phyloP scores from a whole-genome alignment of 164 flowering plant genomes.

The Houttuynia cordata region DNA sequence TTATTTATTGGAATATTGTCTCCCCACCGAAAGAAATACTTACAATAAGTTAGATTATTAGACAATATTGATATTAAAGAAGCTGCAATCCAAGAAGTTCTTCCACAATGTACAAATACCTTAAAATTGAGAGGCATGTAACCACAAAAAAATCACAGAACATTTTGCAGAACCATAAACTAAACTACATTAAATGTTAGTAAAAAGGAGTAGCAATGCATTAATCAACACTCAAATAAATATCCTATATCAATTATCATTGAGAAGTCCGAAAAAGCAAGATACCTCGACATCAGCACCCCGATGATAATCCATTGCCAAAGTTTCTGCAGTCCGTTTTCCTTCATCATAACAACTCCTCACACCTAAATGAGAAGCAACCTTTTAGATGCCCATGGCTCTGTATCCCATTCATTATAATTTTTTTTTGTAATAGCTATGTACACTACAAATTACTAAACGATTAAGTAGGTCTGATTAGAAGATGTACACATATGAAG shows the following conservation, averaged over 20 bases:
- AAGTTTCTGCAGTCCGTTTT: conserved; percentile 84
- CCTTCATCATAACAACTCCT: conserved; percentile 97
- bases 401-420: not conserved
- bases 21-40: too few relatives aligned
- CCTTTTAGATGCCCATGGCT: not conserved
- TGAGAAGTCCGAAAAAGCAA: not conserved
- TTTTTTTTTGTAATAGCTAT: too few relatives aligned
- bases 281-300: conserved; percentile 80
- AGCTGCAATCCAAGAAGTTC: too few relatives aligned
- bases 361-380: conserved; percentile 39
- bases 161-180: too few relatives aligned
- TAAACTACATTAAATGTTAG: too few relatives aligned
- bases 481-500: not conserved
- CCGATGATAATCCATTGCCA: conserved; percentile 88
- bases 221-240: not conserved
- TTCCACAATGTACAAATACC: too few relatives aligned
- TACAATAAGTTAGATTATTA: too few relatives aligned
- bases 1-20: too few relatives aligned
- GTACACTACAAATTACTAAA: not conserved
- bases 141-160: too few relatives aligned
- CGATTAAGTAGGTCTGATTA: not conserved
- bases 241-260: not conserved
- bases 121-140: too few relatives aligned
- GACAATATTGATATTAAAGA: too few relatives aligned
- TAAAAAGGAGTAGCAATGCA: too few relatives aligned